phyloP scores from a whole-genome alignment of 768 basidiomycete species.

The Aureoboletus auriporus region DNA sequence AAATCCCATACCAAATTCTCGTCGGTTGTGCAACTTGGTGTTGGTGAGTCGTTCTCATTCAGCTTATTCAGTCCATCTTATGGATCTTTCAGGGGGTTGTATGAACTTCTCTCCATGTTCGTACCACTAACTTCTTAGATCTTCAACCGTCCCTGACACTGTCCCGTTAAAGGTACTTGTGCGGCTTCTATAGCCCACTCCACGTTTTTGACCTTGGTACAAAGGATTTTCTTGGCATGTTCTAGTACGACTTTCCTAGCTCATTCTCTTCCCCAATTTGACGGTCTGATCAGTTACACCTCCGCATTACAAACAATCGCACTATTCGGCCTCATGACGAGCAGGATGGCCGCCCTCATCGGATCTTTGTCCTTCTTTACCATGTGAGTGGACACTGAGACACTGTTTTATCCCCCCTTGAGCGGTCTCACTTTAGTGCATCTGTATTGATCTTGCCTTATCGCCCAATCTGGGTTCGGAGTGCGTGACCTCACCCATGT shows the following conservation, averaged over 20 bases:
- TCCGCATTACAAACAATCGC: constrained; percentile 53
- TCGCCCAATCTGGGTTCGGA: constrained; percentile 33
- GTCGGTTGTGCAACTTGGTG: constrained; percentile 58
- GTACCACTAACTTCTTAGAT: constrained; percentile 5
- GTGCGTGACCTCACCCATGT: constrained; percentile 24
- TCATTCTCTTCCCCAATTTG: not conserved
- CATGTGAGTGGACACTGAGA: constrained; percentile 34
- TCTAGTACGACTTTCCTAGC: constrained; percentile 25
- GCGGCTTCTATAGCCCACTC: constrained; percentile 36
- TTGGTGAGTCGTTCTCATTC: constrained; percentile 41
- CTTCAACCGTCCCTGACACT: constrained; percentile 8
- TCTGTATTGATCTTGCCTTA: constrained; percentile 37
- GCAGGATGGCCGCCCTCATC: constrained; percentile 61
- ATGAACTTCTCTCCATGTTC: constrained; percentile 50
- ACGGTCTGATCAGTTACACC: constrained; percentile 20
- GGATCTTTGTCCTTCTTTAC: constrained; percentile 56
- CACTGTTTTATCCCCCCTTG: constrained; percentile 16
- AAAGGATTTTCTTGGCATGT: constrained; percentile 38
- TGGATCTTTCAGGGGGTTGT: constrained; percentile 44
- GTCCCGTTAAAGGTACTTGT: constrained; percentile 34
- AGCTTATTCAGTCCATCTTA: constrained; percentile 6
- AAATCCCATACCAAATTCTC: constrained; percentile 57
- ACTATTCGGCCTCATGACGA: constrained; percentile 65
- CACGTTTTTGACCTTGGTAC: constrained; percentile 39
- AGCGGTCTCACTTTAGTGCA: constrained; percentile 21